phyloP scores from a whole-genome alignment of 208 protist genomes.

The Trypanosomatidae sp. region DNA sequence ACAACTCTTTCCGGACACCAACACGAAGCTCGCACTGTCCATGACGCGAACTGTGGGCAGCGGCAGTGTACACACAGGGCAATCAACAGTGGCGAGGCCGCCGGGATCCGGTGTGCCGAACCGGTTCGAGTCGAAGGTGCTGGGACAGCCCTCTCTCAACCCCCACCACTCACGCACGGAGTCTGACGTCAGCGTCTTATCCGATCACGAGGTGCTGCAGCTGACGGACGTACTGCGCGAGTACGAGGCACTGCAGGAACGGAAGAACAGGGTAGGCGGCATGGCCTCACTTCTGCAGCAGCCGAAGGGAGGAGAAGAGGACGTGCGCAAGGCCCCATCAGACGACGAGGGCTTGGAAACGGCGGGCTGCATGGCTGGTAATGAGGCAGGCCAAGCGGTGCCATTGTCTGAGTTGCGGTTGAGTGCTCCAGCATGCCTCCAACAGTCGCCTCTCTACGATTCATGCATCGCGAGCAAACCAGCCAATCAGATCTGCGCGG shows the following conservation, averaged over 20 bases:
- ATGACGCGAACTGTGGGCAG: background rate
- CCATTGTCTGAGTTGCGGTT: background rate
- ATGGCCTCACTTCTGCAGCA: background rate
- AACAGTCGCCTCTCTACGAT: constrained; percentile 45
- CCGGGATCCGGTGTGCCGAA: background rate
- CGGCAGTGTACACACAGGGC: background rate
- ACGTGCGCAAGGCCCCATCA: background rate
- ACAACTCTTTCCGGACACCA: constrained; percentile 11
- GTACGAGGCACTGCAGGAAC: constrained; percentile 31
- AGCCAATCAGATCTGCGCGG: constrained; percentile 56
- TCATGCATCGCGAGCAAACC: constrained; percentile 31
- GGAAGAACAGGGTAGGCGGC: background rate
- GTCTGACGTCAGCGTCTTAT: constrained; percentile 38
- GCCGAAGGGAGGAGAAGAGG: constrained; percentile 18
- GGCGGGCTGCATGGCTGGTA: background rate
- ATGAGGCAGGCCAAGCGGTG: background rate
- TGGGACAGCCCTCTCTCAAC: background rate
- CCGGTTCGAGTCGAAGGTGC: constrained; percentile 21
- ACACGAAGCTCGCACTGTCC: background rate
- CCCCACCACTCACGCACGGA: constrained; percentile 6
- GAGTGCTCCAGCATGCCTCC: constrained; percentile 23
- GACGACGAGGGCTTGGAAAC: background rate
- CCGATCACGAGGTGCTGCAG: constrained; percentile 59
- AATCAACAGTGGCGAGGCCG: background rate
- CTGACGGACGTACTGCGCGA: constrained; percentile 51